A percentile compares a stretch with the other conserved stretches of the same genome.
These are phyloP conservation scores for Rhizophora apiculata DNA, from an alignment of 345 rosid genomes.

Conservation along the genomic window DNA sequence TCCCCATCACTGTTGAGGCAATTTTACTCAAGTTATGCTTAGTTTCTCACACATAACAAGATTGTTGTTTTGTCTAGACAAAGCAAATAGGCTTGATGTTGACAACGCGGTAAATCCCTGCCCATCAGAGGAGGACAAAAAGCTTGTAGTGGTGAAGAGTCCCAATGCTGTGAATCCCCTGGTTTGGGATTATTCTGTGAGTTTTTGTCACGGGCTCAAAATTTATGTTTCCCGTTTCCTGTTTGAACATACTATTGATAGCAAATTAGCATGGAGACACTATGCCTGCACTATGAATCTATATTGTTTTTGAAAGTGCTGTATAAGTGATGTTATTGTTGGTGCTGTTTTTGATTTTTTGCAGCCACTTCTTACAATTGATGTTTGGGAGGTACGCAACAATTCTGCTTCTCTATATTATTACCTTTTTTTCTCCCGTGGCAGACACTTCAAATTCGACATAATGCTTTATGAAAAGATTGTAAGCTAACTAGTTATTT, in stretches of 20 bases:
- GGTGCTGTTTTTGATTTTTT: conserved; percentile 21
- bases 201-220: conserved; percentile 21
- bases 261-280: no score
- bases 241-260: neutral
- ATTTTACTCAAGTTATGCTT: neutral
- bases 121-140: conserved; percentile 71
- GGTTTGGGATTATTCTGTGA: conserved; percentile 83
- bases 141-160: conserved; percentile 76
- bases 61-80: conserved; percentile 44
- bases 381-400: conserved; percentile 90
- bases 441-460: neutral
- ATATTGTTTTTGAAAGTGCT: neutral
- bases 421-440: neutral
- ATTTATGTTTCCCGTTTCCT: conserved; percentile 3
- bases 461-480: neutral
- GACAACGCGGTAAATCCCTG: conserved; percentile 68
- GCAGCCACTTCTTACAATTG: conserved; percentile 94
- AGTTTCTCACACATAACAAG: no score
- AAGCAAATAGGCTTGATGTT: conserved; percentile 67
- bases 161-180: conserved; percentile 95
- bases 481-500: neutral
- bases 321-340: neutral
- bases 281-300: no score
- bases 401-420: neutral
- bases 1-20: neutral